Conservation (phyloP, 2,329 filamentous ascomycete species). For the Orbilia oligospora region DNA sequence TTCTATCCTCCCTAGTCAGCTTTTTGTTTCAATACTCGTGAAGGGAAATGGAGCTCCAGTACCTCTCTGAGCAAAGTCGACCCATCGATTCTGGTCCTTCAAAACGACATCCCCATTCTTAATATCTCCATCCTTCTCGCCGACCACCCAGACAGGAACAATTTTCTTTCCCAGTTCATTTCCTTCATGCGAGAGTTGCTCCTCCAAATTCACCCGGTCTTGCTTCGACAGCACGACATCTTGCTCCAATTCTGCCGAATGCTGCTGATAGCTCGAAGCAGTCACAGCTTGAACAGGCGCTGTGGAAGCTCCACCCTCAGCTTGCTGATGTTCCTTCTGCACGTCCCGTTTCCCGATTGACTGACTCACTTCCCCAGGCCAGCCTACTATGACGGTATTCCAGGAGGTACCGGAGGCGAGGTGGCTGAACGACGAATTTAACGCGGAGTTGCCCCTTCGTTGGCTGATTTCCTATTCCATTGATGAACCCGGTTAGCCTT, state of each 20-base stretch:
- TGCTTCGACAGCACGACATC: slow-evolving; percentile 79
- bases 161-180: slow-evolving; percentile 73
- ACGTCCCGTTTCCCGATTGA: slow-evolving; percentile 51
- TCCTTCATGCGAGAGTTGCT: slow-evolving; percentile 68
- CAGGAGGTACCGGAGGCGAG: slow-evolving; percentile 88
- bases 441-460: slow-evolving; percentile 87
- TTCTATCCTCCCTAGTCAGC: slow-evolving; percentile 69
- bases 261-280: slow-evolving; percentile 41
- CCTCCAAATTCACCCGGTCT: slow-evolving; percentile 81
- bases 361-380: slow-evolving; percentile 84
- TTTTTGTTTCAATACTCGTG: slow-evolving; percentile 24
- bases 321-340: slow-evolving; percentile 61
- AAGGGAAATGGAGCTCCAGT: neutral
- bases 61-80: slow-evolving; percentile 84
- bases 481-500: neutral
- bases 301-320: slow-evolving; percentile 57
- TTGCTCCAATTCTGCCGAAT: slow-evolving; percentile 68
- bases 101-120: slow-evolving; percentile 78
- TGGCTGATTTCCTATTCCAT: slow-evolving; percentile 77
- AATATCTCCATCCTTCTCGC: slow-evolving; percentile 76
- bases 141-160: slow-evolving; percentile 88
- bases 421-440: slow-evolving; percentile 91
- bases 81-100: slow-evolving; percentile 87
- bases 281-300: slow-evolving; percentile 54
- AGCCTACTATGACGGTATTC: slow-evolving; percentile 93